Percentiles rank a stretch among this genome's conserved stretches.
phyloP scores from a whole-genome alignment of 2,329 filamentous ascomycete genomes.

The Diaporthe vexans region DNA sequence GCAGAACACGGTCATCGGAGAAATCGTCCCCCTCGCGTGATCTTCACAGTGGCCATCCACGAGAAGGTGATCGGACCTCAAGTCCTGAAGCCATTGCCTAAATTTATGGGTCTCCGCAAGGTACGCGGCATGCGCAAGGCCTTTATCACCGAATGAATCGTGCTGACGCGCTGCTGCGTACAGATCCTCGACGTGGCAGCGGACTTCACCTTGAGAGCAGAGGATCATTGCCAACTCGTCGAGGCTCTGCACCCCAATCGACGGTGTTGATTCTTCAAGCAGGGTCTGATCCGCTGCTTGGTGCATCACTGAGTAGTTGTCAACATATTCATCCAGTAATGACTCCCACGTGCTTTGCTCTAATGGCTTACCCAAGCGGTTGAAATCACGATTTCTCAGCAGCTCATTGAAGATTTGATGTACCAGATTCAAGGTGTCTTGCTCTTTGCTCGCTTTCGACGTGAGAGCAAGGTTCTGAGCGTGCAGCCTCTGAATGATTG shows the following conservation, averaged over 20 bases:
- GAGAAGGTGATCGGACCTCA: not conserved
- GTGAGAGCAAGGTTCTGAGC: not conserved
- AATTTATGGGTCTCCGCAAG: not conserved
- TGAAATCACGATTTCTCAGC: not conserved
- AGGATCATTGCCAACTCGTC: slow-evolving; percentile 1
- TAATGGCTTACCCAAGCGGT: not conserved
- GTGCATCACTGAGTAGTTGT: not conserved
- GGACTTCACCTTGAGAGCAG: not conserved
- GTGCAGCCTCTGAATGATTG: not conserved
- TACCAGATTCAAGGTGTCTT: not conserved
- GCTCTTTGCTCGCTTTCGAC: not conserved
- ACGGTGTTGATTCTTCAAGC: too few relatives aligned
- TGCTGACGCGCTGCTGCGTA: not conserved
- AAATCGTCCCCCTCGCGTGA: not conserved
- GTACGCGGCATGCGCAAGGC: slow-evolving; percentile 16
- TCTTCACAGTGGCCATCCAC: slow-evolving; percentile 33
- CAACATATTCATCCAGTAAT: not conserved
- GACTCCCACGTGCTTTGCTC: too few relatives aligned
- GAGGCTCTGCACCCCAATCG: not conserved
- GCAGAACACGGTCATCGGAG: slow-evolving; percentile 20
- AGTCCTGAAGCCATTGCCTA: not conserved
- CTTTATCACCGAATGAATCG: slow-evolving; percentile 18
- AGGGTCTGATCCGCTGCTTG: not conserved
- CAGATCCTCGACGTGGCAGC: not conserved
- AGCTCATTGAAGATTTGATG: not conserved